Evolutionary conservation across 345 rosid genomes (phyloP).

Genomic region (rapeseed (Brassica napus)): DNA sequence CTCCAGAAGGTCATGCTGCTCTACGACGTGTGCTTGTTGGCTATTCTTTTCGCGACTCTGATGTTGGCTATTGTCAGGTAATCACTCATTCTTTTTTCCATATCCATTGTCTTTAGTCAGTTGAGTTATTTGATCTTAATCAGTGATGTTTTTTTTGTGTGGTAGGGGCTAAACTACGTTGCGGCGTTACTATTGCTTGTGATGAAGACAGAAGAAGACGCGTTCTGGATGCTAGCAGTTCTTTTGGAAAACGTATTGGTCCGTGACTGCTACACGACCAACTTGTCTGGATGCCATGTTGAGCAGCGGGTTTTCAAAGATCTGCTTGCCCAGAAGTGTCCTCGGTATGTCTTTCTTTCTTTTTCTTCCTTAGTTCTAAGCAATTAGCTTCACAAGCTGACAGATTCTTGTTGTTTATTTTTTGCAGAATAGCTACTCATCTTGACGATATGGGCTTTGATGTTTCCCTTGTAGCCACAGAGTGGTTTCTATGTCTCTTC

Average conservation of each 20-base stretch:
- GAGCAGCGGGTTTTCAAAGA: slow-evolving; percentile 98
- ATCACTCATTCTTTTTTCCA: slow-evolving; percentile 9
- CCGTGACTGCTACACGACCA: slow-evolving; percentile 90
- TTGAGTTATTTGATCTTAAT: not conserved
- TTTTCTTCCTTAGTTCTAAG: too few relatives aligned
- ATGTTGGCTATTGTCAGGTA: slow-evolving; percentile 99
- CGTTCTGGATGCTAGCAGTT: slow-evolving; percentile 99
- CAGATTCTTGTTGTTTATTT: too few relatives aligned
- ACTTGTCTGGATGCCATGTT: slow-evolving; percentile 96
- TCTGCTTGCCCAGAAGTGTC: slow-evolving; percentile 79
- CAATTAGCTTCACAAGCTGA: too few relatives aligned
- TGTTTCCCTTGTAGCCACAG: slow-evolving; percentile 97
- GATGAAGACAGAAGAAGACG: slow-evolving; percentile 99
- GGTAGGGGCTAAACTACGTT: slow-evolving; percentile 93
- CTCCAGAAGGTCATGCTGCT: slow-evolving; percentile 95
- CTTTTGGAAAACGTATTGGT: slow-evolving; percentile 95
- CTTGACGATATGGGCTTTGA: slow-evolving; percentile 91
- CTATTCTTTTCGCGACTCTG: slow-evolving; percentile 97
- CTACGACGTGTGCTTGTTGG: slow-evolving; percentile 95
- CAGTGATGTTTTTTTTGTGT: not conserved
- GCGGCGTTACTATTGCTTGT: slow-evolving; percentile 93
- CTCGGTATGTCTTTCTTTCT: slow-evolving; percentile 50
- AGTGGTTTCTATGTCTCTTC: slow-evolving; percentile 99
- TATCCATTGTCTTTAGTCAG: not conserved
- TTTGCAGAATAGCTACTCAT: slow-evolving; percentile 80